A percentile compares a stretch with the other conserved stretches of the same genome.
Evolutionary conservation across 1,284 basidiomycete genomes (phyloP).

Genomic region (Rhodotorula sp.): DNA sequence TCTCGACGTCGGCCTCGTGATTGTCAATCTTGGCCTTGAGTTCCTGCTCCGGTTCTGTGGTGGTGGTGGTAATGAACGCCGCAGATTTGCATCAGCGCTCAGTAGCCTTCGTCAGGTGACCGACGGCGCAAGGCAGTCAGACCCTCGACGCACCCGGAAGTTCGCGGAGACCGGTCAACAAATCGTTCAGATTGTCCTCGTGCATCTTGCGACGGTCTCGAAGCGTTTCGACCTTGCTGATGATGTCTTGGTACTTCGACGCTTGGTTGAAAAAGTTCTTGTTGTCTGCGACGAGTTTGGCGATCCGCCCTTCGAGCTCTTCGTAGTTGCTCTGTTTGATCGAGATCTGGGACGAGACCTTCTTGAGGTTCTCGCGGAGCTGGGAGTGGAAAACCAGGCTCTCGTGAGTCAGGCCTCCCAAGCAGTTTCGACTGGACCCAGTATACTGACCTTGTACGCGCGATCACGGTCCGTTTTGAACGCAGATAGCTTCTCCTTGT

Average conservation of each 20-base stretch:
- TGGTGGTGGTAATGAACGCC: too few relatives aligned
- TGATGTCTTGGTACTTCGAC: constrained; percentile 78
- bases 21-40: constrained; percentile 65
- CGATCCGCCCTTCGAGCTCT: constrained; percentile 65
- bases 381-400: constrained; percentile 48
- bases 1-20: constrained; percentile 66
- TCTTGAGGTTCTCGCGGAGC: constrained; percentile 66
- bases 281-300: constrained; percentile 69
- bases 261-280: constrained; percentile 77
- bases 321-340: constrained; percentile 74
- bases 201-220: constrained; percentile 65
- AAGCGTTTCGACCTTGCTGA: constrained; percentile 67
- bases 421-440: too few relatives aligned
- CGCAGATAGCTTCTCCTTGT: constrained; percentile 80
- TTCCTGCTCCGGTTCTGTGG: constrained; percentile 71
- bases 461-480: constrained; percentile 81
- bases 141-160: constrained; percentile 60
- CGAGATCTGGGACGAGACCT: constrained; percentile 63
- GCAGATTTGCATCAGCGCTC: too few relatives aligned
- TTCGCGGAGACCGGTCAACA: constrained; percentile 60
- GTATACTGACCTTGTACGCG: constrained; percentile 60
- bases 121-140: not conserved
- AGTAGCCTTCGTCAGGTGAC: not conserved
- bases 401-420: not conserved
- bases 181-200: constrained; percentile 62